Base-by-base conservation (phyloP, 2,329 filamentous ascomycete species). In the Aaosphaeria arxii region DNA sequence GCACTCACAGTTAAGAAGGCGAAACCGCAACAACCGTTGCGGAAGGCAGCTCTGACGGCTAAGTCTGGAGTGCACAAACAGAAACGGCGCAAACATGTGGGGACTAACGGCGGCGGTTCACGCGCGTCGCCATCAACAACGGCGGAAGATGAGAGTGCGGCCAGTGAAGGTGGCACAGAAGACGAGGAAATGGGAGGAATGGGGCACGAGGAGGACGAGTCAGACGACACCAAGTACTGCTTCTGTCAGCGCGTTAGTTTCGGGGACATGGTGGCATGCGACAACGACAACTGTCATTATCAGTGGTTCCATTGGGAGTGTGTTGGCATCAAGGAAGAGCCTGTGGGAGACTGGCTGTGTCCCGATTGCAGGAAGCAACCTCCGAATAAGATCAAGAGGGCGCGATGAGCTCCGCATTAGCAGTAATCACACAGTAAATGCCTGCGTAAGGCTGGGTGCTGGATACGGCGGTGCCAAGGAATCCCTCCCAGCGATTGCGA, bases 271-370 rank as follows among this genome's bases (percentile, higher is more conserved):
- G 88, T 94, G 54, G 89, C 88, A 30, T 94, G 89, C 73, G 89
- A 94, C 74, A 92, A 92, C 68, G 84, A 87, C 49, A 80, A 85
- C 56, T 94, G 89, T 70, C 84, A 85, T 42, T 88, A 83, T 63
- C 88, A 94, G 72, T 94, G 89, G 89, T 94, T 94, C 69, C 89
- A 94, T 72, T 94, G 88, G 87, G 84, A 72, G 50, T 79, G 76
- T 52, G 74, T 78, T 43, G 73, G 73, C 30, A 71, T 79, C 52
- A 75, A 74, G 52, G 70, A 74, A 57, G 75, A 77, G 62, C 76
- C 76, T 4, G 65, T 70, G 47, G 76, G 75, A 11, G 74, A 78
- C 52, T 79, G 76, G 76, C 64, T 79, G 36, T 79, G 76, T 63
- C 74, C 74, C 5, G 62, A 70, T 48, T 66, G 66, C 56, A 61